Evolutionary conservation across 495 filamentous ascomycete species (phyloP), one percentile per base, ranked within the genome.

Genomic region (Thermochaetoides thermophila): DNA sequence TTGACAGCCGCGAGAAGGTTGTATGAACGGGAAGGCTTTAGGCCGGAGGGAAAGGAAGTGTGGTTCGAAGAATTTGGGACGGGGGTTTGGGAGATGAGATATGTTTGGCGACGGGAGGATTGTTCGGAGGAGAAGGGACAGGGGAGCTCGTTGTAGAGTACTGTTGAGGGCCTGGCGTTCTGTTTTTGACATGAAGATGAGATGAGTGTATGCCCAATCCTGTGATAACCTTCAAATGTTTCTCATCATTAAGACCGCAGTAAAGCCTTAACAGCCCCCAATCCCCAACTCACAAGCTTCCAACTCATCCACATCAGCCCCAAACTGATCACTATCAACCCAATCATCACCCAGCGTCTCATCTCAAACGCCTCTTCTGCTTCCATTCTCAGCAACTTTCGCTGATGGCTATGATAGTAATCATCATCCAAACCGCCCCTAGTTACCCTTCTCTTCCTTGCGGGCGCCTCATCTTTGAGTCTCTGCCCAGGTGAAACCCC

Each of bases 361-460:
- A 69, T 40, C 44, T 58, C 51, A 42, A 70, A 69, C 16, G 68
- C 66, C 40, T 72, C 65, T 5, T 45, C 60, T 1, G 61, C 56
- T 43, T 69, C 66, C 53, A 59, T 57, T 46, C 50, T 56, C 52
- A 69, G 51, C 40, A 69, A 46, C 40, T 65, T 54, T 20, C 48
- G 46, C 44, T 72, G 68, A 37, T 67, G 61, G 24, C 56, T 60
- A 48, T 66, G 66, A 45, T 62, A 69, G 39, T 59, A 44, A 7
- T 34, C 41, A 18, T 31, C 36, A 17, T 23, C 6, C n/a, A n/a
- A n/a, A n/a, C n/a, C n/a, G n/a, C n/a, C n/a, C n/a, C n/a, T n/a
- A n/a, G n/a, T n/a, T n/a, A n/a, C n/a, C n/a, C n/a, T n/a, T n/a
- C n/a, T n/a, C n/a, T n/a, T n/a, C n/a, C n/a, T n/a, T n/a, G n/a